Conservation (phyloP, 345 rosid species). For the Ricinus communis region DNA sequence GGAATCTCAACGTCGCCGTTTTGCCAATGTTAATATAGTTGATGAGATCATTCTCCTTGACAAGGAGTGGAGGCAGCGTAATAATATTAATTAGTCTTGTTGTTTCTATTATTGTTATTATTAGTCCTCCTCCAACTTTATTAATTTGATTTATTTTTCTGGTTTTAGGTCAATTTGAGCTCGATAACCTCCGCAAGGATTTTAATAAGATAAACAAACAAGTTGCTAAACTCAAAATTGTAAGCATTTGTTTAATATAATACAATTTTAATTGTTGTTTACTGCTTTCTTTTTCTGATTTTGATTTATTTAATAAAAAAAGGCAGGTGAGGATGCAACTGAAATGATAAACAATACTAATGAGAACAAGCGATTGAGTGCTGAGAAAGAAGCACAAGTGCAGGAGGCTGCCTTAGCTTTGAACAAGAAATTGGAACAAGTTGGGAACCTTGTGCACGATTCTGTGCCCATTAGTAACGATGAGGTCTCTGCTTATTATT, state of each 20-base stretch:
- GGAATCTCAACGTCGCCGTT: conserved; percentile 78
- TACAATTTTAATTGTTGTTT: too few relatives aligned
- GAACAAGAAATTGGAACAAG: conserved; percentile 53
- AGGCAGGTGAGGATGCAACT: conserved; percentile 55
- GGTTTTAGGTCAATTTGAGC: conserved; percentile 64
- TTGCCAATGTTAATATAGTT: conserved; percentile 56
- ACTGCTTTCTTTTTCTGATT: too few relatives aligned
- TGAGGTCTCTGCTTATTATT: conserved; percentile 62
- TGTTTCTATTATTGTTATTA: neutral
- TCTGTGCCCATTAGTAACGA: conserved; percentile 72
- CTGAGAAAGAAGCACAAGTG: conserved; percentile 70
- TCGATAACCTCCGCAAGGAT: conserved; percentile 62
- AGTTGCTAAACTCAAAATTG: conserved; percentile 72
- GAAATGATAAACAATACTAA: conserved; percentile 55
- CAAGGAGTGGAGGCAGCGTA: conserved; percentile 80
- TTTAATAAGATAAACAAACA: conserved; percentile 68
- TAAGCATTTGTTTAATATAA: conserved; percentile 28
- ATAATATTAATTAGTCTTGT: neutral
- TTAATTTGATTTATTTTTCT: too few relatives aligned
- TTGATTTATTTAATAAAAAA: neutral
- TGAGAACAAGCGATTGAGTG: conserved; percentile 48
- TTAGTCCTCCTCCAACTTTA: neutral
- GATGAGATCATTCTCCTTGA: conserved; percentile 73
- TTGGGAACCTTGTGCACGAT: conserved; percentile 91
- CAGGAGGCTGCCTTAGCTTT: conserved; percentile 51